A percentile compares a stretch with the other conserved stretches of the same genome.
These are phyloP conservation scores for Bauhinia variegata DNA, from an alignment of 306 rosid species.

Conservation along the genomic window DNA sequence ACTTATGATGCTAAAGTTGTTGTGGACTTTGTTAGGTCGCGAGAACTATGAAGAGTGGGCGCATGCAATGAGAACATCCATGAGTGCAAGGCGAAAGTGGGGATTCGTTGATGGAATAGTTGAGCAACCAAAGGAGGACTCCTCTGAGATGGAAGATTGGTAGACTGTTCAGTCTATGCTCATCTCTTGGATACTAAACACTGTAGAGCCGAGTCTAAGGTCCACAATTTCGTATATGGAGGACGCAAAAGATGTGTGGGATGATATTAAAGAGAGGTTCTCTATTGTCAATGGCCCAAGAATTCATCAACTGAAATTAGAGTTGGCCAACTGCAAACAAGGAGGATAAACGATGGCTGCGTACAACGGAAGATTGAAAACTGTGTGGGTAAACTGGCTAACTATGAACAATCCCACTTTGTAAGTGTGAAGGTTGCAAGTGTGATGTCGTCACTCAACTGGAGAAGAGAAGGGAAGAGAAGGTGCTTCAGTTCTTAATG, in stretches of 20 bases:
- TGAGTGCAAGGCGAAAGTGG: neutral
- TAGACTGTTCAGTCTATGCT: neutral
- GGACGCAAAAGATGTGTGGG: too few species aligned
- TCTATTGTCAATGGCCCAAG: neutral
- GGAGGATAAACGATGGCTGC: neutral
- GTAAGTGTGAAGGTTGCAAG: conserved; percentile 2
- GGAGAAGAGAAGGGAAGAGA: neutral
- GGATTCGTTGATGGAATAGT: neutral
- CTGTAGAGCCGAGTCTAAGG: neutral
- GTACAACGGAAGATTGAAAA: neutral
- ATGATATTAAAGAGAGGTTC: neutral
- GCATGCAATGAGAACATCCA: neutral
- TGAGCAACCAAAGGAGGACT: neutral
- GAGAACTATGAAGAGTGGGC: neutral
- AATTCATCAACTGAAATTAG: conserved; percentile 3
- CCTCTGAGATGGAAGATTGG: neutral
- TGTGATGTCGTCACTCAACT: neutral
- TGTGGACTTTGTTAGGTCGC: too few species aligned
- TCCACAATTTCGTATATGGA: neutral
- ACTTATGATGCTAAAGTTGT: too few species aligned
- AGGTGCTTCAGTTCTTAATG: too few species aligned
- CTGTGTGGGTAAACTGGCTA: neutral
- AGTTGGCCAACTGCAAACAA: neutral
- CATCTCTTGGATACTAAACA: too few species aligned
- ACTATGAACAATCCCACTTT: neutral